Base-by-base conservation (phyloP, 2,329 filamentous ascomycete genomes). In the Neoscytalidium dimidiatum region DNA sequence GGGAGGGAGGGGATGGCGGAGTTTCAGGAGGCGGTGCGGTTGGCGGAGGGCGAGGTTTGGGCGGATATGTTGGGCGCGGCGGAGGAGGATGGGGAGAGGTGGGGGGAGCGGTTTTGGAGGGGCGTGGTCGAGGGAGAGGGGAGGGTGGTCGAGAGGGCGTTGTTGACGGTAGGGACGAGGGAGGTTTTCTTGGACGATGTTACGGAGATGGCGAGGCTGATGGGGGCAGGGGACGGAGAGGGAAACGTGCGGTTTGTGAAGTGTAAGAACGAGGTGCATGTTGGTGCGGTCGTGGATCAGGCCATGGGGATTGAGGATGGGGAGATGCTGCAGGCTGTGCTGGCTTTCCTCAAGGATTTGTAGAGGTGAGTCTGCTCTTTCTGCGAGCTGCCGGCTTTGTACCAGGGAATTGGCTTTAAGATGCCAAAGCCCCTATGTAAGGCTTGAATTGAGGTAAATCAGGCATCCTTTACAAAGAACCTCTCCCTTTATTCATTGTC, bases 131-230 rank as follows among this genome's bases (percentile, higher is more conserved):
- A 23, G 33, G 53, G 53, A 8, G 35, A 44, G 53, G 35, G 35
- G 14, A 43, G 53, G 23, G 23, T 44, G 2, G 38, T 58, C 6
- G 53, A 58, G 53, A 58, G 35, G 53, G 21, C 38, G 35, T 17
- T 58, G 14, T 13, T 58, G 53, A 44, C 17, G 17, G 53, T 58
- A 7, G 53, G 53, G 53, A 58, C 53, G 35, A 58, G 53, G 53
- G 53, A 58, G 38, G 53, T 58, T 8, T 44, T 58, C 13, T 58
- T 43, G 23, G 53, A 44, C 14, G 53, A 58, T 19, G 53, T 58
- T 3, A n/a, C 28, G 23, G 53, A 58, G 23, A 44, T 58, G 23
- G 53, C n/a, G 53, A 13, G 23, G 26, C 7, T 58, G 53, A 58
- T 58, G 53, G 35, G 38, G 38, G 26, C 53, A 8, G 53, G 17